Percentiles rank a stretch among this genome's conserved stretches.
These are phyloP conservation scores for Prunus padus DNA, from an alignment of 306 rosid species.

Conservation along the genomic window DNA sequence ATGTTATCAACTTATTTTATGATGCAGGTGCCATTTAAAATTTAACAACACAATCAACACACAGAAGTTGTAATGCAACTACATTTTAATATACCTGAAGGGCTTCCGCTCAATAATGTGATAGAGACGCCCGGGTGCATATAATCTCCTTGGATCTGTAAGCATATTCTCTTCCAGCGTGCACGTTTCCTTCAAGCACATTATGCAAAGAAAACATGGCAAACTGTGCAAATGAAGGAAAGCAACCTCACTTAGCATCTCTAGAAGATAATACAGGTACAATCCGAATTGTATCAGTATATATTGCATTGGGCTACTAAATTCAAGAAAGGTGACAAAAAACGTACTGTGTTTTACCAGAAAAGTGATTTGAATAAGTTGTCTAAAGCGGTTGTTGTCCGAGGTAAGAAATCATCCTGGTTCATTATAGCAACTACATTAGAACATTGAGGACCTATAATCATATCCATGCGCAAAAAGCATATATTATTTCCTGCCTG, in stretches of 20 bases:
- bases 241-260: slow-evolving; percentile 23
- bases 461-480: slow-evolving; percentile 17
- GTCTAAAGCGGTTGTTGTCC: slow-evolving; percentile 73
- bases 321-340: slow-evolving; percentile 11
- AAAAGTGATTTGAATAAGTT: slow-evolving; percentile 68
- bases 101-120: slow-evolving; percentile 95
- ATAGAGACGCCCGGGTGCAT: slow-evolving; percentile 96
- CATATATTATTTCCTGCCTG: neutral
- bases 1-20: neutral
- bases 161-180: slow-evolving; percentile 82
- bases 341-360: slow-evolving; percentile 59
- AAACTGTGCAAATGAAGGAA: slow-evolving; percentile 56
- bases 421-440: slow-evolving; percentile 23
- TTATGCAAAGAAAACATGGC: slow-evolving; percentile 83
- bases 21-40: neutral
- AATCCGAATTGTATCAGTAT: slow-evolving; percentile 19
- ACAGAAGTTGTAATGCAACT: slow-evolving; percentile 3
- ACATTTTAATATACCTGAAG: slow-evolving; percentile 59
- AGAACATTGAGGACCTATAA: slow-evolving; percentile 22
- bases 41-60: neutral
- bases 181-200: slow-evolving; percentile 94
- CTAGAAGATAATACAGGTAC: slow-evolving; percentile 15
- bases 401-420: slow-evolving; percentile 96
- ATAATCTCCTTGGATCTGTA: slow-evolving; percentile 86
- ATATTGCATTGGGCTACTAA: neutral